Evolutionary conservation across 768 basidiomycete genomes (phyloP), one percentile per base, ranked within the genome.

Genomic region (Macrocybe gigantea): DNA sequence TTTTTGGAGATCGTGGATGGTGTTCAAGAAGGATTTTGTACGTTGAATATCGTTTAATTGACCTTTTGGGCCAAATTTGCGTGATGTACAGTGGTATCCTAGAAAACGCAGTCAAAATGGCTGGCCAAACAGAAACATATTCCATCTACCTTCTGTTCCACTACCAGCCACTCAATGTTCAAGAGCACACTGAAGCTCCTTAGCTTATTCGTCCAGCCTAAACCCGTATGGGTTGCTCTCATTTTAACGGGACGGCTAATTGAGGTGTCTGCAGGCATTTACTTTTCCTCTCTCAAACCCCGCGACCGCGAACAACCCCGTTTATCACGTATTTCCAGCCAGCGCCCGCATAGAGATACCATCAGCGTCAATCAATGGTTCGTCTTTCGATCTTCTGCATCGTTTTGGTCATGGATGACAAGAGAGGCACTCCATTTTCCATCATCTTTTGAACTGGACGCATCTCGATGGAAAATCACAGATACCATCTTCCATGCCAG

Each of bases 151-250:
- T 22, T 22, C 22, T 4, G 22, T 22, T 22, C 22, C 22, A 22
- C 22, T 22, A 22, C 22, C 22, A 22, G 22, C 4, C 22, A 22
- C 22, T 22, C 22, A 22, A 53, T 59, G 51, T 53, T 60, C 22
- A 45, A 39, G 31, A 32, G 45, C 14, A 52, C 51, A 32, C 33
- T 60, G n/a, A 52, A 50, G 40, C 50, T 56, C 35, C 36, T 60
- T 33, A 48, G 44, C 29, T 50, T 60, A 38, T 51, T 56, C 13
- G 45, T 60, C 43, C 48, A 56, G 29, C 59, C 59, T 13, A 54
- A 51, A 44, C 59, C 59, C 33, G 59, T 60, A 41, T 13, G 45
- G 8, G n/a, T 38, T 39, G 31, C 22, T 15, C 32, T 44, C 6
- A 5, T 46, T 13, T 41, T 14, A 35, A 30, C 36, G 12, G 12